A percentile compares a stretch with the other conserved stretches of the same genome.
Evolutionary conservation across 495 filamentous ascomycete genomes (phyloP).

Genomic region (Lasiosphaeris hirsuta): DNA sequence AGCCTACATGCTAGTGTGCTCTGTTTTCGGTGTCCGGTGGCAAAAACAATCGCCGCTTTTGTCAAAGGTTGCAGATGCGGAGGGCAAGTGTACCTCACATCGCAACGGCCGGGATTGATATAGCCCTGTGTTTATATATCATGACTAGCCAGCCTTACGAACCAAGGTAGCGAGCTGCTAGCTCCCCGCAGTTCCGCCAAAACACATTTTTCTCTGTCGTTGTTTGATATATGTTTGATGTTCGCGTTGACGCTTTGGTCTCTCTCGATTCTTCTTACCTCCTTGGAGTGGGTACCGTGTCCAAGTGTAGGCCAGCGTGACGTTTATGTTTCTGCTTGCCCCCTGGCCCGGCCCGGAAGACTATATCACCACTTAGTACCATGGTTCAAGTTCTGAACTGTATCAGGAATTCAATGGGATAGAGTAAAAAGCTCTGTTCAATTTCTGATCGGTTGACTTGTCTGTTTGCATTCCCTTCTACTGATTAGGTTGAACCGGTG

Average conservation of each 20-base stretch:
- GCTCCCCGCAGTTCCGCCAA: background rate
- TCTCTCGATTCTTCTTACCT: background rate
- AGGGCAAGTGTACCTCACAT: constrained; percentile 13
- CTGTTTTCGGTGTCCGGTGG: constrained; percentile 3
- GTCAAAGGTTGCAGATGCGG: constrained; percentile 9
- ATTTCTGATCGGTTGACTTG: too few species aligned
- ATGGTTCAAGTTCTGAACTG: too few species aligned
- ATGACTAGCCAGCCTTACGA: constrained; percentile 1
- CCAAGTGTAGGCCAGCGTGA: too few species aligned
- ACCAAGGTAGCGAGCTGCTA: background rate
- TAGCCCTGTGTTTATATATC: constrained; percentile 13
- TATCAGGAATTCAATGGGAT: too few species aligned
- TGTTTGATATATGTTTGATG: constrained; percentile 17
- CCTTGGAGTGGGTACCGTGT: background rate
- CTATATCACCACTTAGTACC: too few species aligned
- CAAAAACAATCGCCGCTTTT: constrained; percentile 7
- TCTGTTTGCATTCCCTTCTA: too few species aligned
- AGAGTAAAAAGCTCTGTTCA: too few species aligned
- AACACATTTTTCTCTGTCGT: background rate
- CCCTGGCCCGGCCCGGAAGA: too few species aligned
- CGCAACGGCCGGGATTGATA: constrained; percentile 7
- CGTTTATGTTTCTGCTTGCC: background rate
- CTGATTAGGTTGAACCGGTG: too few species aligned
- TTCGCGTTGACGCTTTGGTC: constrained; percentile 1
- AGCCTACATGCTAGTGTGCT: background rate